A percentile compares a stretch with the other conserved stretches of the same genome.
Conservation (phyloP, 129 eudicot species). For the Silybum marianum region DNA sequence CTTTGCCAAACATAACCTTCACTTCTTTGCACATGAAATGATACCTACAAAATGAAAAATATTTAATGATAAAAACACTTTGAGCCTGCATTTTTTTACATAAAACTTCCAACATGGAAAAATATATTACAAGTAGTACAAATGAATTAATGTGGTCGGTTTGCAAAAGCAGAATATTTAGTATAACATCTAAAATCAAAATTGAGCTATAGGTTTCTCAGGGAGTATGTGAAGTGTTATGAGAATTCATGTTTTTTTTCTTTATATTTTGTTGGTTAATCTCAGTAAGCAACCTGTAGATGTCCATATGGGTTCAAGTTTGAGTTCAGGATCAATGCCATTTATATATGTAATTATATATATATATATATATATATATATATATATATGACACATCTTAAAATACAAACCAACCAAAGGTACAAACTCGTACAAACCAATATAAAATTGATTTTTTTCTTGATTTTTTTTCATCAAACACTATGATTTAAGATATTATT, state of each 20-base stretch:
- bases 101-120: neutral
- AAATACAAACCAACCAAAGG: too few species aligned
- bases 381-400: too few species aligned
- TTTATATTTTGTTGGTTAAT: neutral
- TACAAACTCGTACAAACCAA: too few species aligned
- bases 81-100: neutral
- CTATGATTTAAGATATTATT: too few species aligned
- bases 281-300: neutral
- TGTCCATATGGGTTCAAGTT: neutral
- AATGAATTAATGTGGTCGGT: neutral
- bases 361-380: too few species aligned
- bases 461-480: too few species aligned
- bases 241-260: neutral
- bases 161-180: neutral
- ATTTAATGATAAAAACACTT: neutral
- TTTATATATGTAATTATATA: neutral
- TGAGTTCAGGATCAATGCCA: neutral
- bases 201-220: neutral
- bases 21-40: constrained; percentile 13
- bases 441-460: too few species aligned
- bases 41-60: neutral
- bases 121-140: neutral
- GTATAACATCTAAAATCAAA: neutral
- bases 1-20: neutral
- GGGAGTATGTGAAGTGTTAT: neutral